Evolutionary conservation across 352 stramenopile species (phyloP).

Genomic region (Globisporangium sylvaticum): DNA sequence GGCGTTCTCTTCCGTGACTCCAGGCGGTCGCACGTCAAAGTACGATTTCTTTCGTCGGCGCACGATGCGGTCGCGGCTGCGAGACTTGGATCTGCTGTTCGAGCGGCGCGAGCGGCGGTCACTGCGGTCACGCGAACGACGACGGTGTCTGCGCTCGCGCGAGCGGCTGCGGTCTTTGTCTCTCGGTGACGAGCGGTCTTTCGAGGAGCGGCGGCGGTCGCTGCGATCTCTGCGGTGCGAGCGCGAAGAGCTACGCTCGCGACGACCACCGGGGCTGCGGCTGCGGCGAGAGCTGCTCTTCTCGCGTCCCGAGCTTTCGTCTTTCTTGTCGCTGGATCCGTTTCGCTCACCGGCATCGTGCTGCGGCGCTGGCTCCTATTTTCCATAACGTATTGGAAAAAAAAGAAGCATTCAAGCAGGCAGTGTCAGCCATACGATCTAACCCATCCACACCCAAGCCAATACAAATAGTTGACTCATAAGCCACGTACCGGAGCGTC

Average conservation of each 20-base stretch:
- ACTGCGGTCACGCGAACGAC: not conserved
- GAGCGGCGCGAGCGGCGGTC: conserved; percentile 35
- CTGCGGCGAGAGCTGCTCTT: conserved; percentile 13
- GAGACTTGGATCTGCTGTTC: conserved; percentile 31
- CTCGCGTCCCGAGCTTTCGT: conserved; percentile 11
- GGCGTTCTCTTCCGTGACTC: conserved; percentile 80
- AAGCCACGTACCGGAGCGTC: conserved; percentile 60
- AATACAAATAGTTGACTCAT: no score
- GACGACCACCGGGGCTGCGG: conserved; percentile 16
- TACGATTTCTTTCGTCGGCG: conserved; percentile 72
- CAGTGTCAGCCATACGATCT: not conserved
- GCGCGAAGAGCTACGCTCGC: conserved; percentile 38
- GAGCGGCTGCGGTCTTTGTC: conserved; percentile 19
- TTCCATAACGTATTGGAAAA: not conserved
- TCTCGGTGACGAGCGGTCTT: conserved; percentile 6
- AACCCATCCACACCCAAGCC: no score
- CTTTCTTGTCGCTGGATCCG: conserved; percentile 8
- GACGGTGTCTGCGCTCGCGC: conserved; percentile 16
- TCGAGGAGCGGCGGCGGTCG: conserved; percentile 23
- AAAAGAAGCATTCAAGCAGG: not conserved
- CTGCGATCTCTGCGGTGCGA: conserved; percentile 26
- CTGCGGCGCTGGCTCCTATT: not conserved
- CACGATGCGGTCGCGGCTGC: conserved; percentile 40
- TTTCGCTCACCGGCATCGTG: conserved; percentile 7
- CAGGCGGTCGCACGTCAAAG: conserved; percentile 78